Base-by-base conservation (phyloP, 169 alveolate genomes). In the Plasmodium inui region DNA sequence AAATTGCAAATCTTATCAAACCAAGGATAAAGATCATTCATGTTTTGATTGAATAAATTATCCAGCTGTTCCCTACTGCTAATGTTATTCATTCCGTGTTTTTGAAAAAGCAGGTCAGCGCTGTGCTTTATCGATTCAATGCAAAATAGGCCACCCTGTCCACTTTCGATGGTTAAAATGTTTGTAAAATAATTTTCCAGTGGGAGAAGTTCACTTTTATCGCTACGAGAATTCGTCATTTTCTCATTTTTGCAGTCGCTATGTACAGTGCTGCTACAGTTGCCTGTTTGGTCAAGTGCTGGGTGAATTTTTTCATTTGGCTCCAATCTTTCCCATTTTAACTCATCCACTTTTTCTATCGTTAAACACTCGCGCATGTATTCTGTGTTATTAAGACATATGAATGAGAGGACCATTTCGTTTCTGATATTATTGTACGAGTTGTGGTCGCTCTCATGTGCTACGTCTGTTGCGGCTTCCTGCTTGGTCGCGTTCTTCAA, bases 131-230 rank as follows among this genome's bases (percentile, higher is more conserved):
- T 82, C 34, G 96, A 92, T 19, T 95, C 97, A 46, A 93, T 72
- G 76, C 97, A 95, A 79, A 95, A 85, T 37, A 95, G 34, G 0
- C 97, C 97, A n/a, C 90, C 95, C 46, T 93, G 94, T 3, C 97
- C 97, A 81, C 97, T 86, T 57, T 91, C 95, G 2, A 82, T 46
- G 32, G 95, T 91, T 80, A 91, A 50, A 55, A 91, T 44, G 30
- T 91, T 91, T 14, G 95, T 82, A 28, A 91, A 91, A 70, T 91
- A 91, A 81, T 91, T 91, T 72, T 39, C 28, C 19, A 91, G 55
- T 34, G 53, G 37, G 30, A 81, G 19, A n/a, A n/a, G 39, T 74
- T 86, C 79, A 28, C 30, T 28, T 12, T 32, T 86, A 19, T n/a
- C 44, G 17, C 8, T 28, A 44, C 28, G 41, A 46, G 34, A 50